phyloP scores from a whole-genome alignment of 1,139 yeast species.

The Pichia terricola region DNA sequence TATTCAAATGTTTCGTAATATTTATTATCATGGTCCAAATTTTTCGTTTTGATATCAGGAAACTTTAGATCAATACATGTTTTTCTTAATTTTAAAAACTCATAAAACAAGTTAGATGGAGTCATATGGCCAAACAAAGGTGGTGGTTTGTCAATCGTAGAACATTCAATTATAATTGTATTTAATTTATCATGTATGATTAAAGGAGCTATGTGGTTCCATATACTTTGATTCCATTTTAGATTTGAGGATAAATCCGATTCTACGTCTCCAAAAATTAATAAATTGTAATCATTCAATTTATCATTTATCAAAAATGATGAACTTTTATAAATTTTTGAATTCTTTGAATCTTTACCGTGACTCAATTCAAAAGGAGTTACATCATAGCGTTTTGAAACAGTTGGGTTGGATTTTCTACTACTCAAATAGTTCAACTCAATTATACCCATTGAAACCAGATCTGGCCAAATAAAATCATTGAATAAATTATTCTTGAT shows the following conservation, averaged over 20 bases:
- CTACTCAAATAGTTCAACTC: conserved; percentile 6
- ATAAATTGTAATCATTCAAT: conserved; percentile 28
- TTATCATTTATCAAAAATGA: conserved; percentile 17
- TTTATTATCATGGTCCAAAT: conserved; percentile 2
- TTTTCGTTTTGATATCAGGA: neutral
- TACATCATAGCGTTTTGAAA: conserved; percentile 22
- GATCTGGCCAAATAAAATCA: conserved; percentile 73
- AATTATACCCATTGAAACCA: conserved; percentile 28
- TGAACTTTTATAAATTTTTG: conserved; percentile 29
- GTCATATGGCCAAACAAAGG: conserved; percentile 72
- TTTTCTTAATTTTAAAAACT: conserved; percentile 35
- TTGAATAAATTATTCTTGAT: conserved; percentile 56
- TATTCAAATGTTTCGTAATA: conserved; percentile 5
- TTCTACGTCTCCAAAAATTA: conserved; percentile 78
- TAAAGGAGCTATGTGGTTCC: conserved; percentile 46
- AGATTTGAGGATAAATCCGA: conserved; percentile 43
- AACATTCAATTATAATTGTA: conserved; percentile 70
- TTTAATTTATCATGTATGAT: conserved; percentile 32
- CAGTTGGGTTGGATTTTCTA: neutral
- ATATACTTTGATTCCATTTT: conserved; percentile 39
- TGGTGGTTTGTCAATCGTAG: conserved; percentile 41
- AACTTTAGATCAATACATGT: conserved; percentile 16
- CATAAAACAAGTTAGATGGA: conserved; percentile 52
- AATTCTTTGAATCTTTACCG: conserved; percentile 20
- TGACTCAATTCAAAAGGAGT: conserved; percentile 27